These are phyloP conservation scores for Parmelia sp. DNA, from an alignment of 495 filamentous ascomycete genomes.

Conservation along the genomic window DNA sequence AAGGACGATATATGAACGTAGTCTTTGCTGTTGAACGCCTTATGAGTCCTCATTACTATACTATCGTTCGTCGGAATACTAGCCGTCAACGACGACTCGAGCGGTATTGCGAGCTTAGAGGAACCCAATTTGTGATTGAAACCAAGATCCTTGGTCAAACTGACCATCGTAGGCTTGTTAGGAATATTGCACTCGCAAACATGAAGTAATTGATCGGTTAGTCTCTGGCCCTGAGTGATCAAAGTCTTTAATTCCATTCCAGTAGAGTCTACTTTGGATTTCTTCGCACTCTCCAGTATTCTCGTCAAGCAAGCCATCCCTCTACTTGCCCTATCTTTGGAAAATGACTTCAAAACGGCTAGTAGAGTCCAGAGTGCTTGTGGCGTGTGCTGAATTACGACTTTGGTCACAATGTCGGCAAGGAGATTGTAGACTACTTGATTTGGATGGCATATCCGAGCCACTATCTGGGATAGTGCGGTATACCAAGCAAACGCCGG, in stretches of 20 bases:
- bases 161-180: conserved; percentile 61
- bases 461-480: conserved; percentile 83
- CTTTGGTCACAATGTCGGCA: conserved; percentile 70
- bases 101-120: conserved; percentile 77
- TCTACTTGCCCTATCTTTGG: conserved; percentile 43
- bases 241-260: conserved; percentile 56
- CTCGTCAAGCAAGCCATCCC: conserved; percentile 44
- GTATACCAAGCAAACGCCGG: conserved; percentile 91
- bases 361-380: conserved; percentile 93
- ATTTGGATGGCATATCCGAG: conserved; percentile 83
- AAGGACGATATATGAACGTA: conserved; percentile 60
- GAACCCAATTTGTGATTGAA: conserved; percentile 82
- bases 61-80: conserved; percentile 71
- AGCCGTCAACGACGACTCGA: conserved; percentile 76
- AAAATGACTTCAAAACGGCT: conserved; percentile 62
- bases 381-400: conserved; percentile 71
- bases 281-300: conserved; percentile 39
- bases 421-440: conserved; percentile 65
- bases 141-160: conserved; percentile 63
- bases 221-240: conserved; percentile 70
- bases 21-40: conserved; percentile 63
- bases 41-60: conserved; percentile 62
- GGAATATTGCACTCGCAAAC: conserved; percentile 71
- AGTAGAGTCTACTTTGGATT: conserved; percentile 37
- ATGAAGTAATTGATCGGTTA: conserved; percentile 74